Percentiles rank a stretch among this genome's conserved stretches.
phyloP scores from a whole-genome alignment of 768 basidiomycete genomes.

The Pilatotrama ljubarskyi region DNA sequence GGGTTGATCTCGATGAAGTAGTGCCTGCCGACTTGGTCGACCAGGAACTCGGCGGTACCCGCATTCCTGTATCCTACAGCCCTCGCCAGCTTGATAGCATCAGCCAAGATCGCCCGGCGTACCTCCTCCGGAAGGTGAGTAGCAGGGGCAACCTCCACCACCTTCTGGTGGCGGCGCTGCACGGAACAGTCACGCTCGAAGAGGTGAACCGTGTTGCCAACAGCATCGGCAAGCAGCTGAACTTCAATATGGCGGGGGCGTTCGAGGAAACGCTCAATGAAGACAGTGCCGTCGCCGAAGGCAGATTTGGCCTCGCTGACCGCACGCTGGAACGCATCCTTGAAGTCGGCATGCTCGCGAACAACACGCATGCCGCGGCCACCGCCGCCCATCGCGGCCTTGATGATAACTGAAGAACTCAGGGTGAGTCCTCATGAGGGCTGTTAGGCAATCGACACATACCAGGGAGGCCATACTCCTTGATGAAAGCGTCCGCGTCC shows the following conservation, averaged over 20 bases:
- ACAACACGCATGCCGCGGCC: slow-evolving; percentile 99
- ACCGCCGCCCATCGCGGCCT: slow-evolving; percentile 98
- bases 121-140: slow-evolving; percentile 91
- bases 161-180: slow-evolving; percentile 96
- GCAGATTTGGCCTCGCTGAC: slow-evolving; percentile 94
- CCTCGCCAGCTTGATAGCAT: slow-evolving; percentile 93
- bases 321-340: slow-evolving; percentile 86
- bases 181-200: slow-evolving; percentile 99
- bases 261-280: slow-evolving; percentile 97
- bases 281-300: slow-evolving; percentile 98
- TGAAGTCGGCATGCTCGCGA: slow-evolving; percentile 89
- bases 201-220: slow-evolving; percentile 94
- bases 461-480: slow-evolving; percentile 96
- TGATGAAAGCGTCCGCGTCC: slow-evolving; percentile 85
- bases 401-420: slow-evolving; percentile 80
- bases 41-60: slow-evolving; percentile 97
- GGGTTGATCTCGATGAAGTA: slow-evolving; percentile 99
- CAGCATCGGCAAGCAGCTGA: slow-evolving; percentile 87
- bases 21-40: slow-evolving; percentile 93
- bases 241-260: slow-evolving; percentile 98
- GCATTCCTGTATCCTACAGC: slow-evolving; percentile 96
- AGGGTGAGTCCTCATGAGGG: neutral
- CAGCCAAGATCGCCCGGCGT: slow-evolving; percentile 80
- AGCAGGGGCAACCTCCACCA: slow-evolving; percentile 97
- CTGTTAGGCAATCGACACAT: slow-evolving; percentile 14